A percentile compares a stretch with the other conserved stretches of the same genome.
These are phyloP conservation scores for Phoenix roebelenii DNA, from an alignment of 176 grass and related monocot genomes.

Conservation along the genomic window DNA sequence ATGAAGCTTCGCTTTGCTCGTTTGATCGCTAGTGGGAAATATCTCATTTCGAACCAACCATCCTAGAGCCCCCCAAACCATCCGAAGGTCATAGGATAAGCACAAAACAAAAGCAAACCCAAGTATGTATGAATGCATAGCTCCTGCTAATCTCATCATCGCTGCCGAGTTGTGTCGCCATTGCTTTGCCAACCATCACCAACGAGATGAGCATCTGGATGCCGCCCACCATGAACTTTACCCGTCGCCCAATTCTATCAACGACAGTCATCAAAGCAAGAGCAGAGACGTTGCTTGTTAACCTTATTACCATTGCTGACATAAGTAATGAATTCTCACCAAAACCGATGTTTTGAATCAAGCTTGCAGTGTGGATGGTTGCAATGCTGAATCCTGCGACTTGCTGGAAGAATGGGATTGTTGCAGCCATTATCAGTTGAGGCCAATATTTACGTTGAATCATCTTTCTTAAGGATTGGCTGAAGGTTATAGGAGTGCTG, in stretches of 20 bases:
- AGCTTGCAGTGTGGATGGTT: slow-evolving; percentile 44
- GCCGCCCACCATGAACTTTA: slow-evolving; percentile 44
- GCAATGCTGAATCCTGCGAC: slow-evolving; percentile 59
- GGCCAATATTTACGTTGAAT: slow-evolving; percentile 58
- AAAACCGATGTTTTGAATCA: slow-evolving; percentile 55
- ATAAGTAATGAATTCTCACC: slow-evolving; percentile 35
- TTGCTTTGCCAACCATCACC: slow-evolving; percentile 31
- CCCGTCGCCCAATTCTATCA: slow-evolving; percentile 50
- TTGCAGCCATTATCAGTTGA: slow-evolving; percentile 44
- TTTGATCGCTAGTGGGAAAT: slow-evolving; percentile 51
- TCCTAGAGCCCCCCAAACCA: slow-evolving; percentile 72
- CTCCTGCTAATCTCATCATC: slow-evolving; percentile 30
- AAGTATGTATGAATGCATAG: slow-evolving; percentile 31
- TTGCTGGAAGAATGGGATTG: slow-evolving; percentile 63
- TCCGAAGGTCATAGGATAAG: slow-evolving; percentile 49
- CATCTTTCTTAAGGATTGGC: slow-evolving; percentile 38
- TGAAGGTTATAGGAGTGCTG: slow-evolving; percentile 23
- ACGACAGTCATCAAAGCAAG: slow-evolving; percentile 45
- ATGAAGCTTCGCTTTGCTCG: slow-evolving; percentile 57
- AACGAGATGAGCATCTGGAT: slow-evolving; percentile 67
- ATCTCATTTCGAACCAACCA: slow-evolving; percentile 50
- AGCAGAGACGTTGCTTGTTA: slow-evolving; percentile 43
- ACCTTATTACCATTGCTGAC: slow-evolving; percentile 37
- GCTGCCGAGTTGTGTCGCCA: slow-evolving; percentile 52
- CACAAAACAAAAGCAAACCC: slow-evolving; percentile 47